These are phyloP conservation scores for Hortaea werneckii DNA, from an alignment of 2,329 filamentous ascomycete genomes.

Conservation along the genomic window DNA sequence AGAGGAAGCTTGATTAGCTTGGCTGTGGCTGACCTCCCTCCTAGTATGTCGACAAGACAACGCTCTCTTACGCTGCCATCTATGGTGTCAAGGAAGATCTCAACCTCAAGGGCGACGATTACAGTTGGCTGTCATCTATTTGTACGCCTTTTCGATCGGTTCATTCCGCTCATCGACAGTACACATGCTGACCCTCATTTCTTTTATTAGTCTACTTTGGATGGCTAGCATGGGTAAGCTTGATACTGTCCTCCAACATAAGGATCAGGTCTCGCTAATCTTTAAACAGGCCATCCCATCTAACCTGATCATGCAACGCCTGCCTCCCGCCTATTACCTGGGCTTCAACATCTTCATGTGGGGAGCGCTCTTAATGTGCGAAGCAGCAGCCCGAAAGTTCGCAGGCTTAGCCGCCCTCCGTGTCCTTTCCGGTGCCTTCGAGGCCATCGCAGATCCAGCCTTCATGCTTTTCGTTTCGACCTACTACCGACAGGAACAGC, in stretches of 20 bases:
- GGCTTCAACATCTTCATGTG: conserved; percentile 34
- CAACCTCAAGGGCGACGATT: conserved; percentile 46
- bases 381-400: conserved; percentile 35
- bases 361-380: conserved; percentile 33
- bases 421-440: conserved; percentile 46
- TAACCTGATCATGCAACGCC: conserved; percentile 42
- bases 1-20: too few species aligned
- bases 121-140: conserved; percentile 46
- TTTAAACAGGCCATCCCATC: conserved; percentile 27
- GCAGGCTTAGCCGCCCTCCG: conserved; percentile 46
- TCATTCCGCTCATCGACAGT: too few species aligned
- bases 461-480: conserved; percentile 57
- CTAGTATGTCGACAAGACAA: conserved; percentile 38
- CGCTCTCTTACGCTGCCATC: conserved; percentile 53
- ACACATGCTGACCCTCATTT: too few species aligned
- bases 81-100: conserved; percentile 54
- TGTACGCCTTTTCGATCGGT: not conserved
- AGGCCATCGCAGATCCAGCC: conserved; percentile 48
- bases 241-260: too few species aligned
- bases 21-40: not conserved
- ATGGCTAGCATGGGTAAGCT: conserved; percentile 21
- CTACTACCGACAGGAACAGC: conserved; percentile 55
- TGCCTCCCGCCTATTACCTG: conserved; percentile 43
- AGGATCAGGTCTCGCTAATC: too few species aligned
- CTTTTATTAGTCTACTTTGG: conserved; percentile 21